These are phyloP conservation scores for Hygrocybe punicea DNA, from an alignment of 768 basidiomycete genomes.

Conservation along the genomic window DNA sequence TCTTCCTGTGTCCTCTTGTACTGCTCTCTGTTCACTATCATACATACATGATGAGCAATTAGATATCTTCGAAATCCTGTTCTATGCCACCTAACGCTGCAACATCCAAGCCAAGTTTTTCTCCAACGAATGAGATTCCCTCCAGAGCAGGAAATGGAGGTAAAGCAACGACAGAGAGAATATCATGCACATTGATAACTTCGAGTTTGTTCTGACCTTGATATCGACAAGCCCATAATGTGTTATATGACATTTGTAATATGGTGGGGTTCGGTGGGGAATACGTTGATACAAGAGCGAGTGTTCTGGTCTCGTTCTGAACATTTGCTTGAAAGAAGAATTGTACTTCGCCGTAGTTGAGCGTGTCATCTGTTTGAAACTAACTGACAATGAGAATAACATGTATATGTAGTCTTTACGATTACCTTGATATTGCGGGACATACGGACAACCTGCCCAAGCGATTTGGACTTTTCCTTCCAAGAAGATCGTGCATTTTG, in stretches of 20 bases:
- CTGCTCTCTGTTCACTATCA: background rate
- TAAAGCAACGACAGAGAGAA: conserved; percentile 24
- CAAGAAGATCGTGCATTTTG: conserved; percentile 21
- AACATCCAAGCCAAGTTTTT: conserved; percentile 34
- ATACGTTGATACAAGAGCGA: conserved; percentile 10
- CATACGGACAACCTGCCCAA: background rate
- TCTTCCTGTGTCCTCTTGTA: too few relatives aligned
- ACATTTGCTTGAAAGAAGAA: conserved; percentile 2
- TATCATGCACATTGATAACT: conserved; percentile 11
- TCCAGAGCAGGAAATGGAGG: conserved; percentile 19
- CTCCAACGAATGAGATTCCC: conserved; percentile 43
- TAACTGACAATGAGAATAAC: background rate
- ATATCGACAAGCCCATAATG: conserved; percentile 13
- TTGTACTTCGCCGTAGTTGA: background rate
- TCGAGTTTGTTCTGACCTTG: background rate
- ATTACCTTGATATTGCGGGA: conserved; percentile 4
- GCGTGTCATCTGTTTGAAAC: background rate
- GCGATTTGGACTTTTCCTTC: conserved; percentile 13
- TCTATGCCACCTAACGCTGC: conserved; percentile 4
- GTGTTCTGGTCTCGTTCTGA: conserved; percentile 8
- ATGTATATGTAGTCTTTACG: too few relatives aligned
- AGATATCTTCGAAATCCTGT: too few relatives aligned
- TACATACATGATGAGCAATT: too few relatives aligned
- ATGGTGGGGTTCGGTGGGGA: conserved; percentile 3
- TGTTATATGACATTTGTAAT: conserved; percentile 5